phyloP scores from a whole-genome alignment of 2,329 filamentous ascomycete species.

The Coniella lustricola region DNA sequence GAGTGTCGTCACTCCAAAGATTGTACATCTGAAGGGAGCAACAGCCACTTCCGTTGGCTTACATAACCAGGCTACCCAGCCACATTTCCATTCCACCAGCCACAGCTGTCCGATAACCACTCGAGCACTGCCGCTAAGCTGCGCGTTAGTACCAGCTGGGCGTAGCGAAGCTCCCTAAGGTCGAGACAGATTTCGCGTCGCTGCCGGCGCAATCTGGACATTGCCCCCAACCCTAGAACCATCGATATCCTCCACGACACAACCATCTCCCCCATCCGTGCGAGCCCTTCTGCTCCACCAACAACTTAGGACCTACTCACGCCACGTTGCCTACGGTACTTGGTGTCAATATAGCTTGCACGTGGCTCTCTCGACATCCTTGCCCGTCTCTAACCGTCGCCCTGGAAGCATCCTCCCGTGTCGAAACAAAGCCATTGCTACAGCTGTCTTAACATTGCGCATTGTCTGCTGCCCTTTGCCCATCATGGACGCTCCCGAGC shows the following conservation, averaged over 20 bases:
- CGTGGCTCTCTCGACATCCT: not conserved
- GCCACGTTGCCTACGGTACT: constrained; percentile 3
- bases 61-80: too few relatives aligned
- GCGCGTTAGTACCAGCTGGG: not conserved
- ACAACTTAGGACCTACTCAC: constrained; percentile 1
- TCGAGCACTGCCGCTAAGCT: not conserved
- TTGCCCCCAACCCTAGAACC: not conserved
- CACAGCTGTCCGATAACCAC: not conserved
- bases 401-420: not conserved
- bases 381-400: not conserved
- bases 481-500: constrained; percentile 77
- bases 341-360: not conserved
- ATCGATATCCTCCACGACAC: not conserved
- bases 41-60: not conserved
- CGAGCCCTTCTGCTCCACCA: constrained; percentile 3
- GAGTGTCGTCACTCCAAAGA: not conserved
- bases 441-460: not conserved
- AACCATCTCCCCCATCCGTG: constrained; percentile 10
- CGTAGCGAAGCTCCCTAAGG: not conserved
- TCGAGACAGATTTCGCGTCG: constrained; percentile 9
- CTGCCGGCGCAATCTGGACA: not conserved
- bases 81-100: not conserved
- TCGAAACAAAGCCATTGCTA: not conserved
- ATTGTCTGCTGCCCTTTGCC: not conserved
- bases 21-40: not conserved